Base-by-base conservation (phyloP, 208 protist genomes). In the Lotmaria passim region DNA sequence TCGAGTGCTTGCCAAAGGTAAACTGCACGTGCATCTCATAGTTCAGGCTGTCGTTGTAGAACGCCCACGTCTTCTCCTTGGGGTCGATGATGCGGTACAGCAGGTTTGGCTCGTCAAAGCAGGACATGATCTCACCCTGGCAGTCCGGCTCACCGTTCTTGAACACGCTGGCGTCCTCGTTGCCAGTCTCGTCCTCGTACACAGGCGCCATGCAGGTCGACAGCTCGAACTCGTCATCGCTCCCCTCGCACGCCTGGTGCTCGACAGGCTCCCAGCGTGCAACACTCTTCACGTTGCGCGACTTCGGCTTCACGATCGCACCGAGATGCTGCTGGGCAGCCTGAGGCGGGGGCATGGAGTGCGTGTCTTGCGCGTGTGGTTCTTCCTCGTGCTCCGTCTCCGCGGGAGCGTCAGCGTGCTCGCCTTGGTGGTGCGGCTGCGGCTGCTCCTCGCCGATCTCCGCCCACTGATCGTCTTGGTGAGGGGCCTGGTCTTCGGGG, bases 1-100 rank as follows among this genome's bases (percentile, higher is more conserved):
- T 85, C 26, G 82, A 89, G 48, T 78, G 61, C 55, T 85, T 85
- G 47, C 84, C 84, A 81, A 93, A 93, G 24, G 33, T 84, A 62
- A 91, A 91, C 53, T 75, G 55, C 30, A 91, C 78, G 63, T 91
- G 85, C 83, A 93, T 86, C 52, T 93, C 83, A 59, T 91, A 91
- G 26, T 78, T 63, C 26, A 66, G 51, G 26, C 64, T 91, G 77
- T 93, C 88, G 70, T 93, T 93, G 77, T 93, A 93, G 57, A 93
- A 91, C 55, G 83, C 75, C 86, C 88, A 93, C 14, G 78, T 85
- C 66, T 88, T 90, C 55, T 82, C 74, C 53, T 86, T 65, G 31
- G 55, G 68, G 67, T 91, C 80, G 24, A 82, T 73, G 70, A 93
- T 88, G 30, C 85, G 88, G 73, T 90, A 93, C 48, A 93, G 72